Evolutionary conservation across 441 rosid species (phyloP).

Genomic region (Francoa sonchifolia): DNA sequence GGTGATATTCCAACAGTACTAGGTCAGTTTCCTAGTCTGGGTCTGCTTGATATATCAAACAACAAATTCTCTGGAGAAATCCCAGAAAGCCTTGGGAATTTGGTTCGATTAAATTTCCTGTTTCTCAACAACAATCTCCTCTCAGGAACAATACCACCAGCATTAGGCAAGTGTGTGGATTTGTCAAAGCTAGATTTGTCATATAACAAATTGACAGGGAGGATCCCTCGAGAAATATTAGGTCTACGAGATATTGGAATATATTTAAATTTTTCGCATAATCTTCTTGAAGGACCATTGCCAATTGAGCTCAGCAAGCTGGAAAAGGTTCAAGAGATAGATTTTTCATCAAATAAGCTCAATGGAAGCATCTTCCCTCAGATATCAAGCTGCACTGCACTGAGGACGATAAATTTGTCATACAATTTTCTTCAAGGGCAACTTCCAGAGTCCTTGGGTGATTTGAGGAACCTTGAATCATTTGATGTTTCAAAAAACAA

Average conservation of each 20-base stretch:
- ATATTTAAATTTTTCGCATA: slow-evolving; percentile 25
- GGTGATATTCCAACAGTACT: slow-evolving; percentile 18
- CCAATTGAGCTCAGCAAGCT: slow-evolving; percentile 30
- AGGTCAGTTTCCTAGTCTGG: slow-evolving; percentile 13
- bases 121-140: slow-evolving; percentile 44
- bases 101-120: slow-evolving; percentile 15
- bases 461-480: slow-evolving; percentile 18
- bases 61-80: slow-evolving; percentile 22
- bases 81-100: slow-evolving; percentile 19
- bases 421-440: slow-evolving; percentile 23
- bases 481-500: slow-evolving; percentile 25
- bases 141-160: slow-evolving; percentile 33
- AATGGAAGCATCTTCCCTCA: slow-evolving; percentile 21
- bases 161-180: slow-evolving; percentile 23
- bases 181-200: slow-evolving; percentile 24
- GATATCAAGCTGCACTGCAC: slow-evolving; percentile 22
- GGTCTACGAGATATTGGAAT: slow-evolving; percentile 22
- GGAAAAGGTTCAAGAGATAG: slow-evolving; percentile 26
- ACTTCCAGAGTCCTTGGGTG: slow-evolving; percentile 24
- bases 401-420: slow-evolving; percentile 18
- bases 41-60: slow-evolving; percentile 23
- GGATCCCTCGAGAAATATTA: slow-evolving; percentile 18
- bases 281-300: slow-evolving; percentile 24
- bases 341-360: slow-evolving; percentile 23
- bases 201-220: slow-evolving; percentile 21